Conservation (phyloP, 2,329 filamentous ascomycete species). For the Fusarium sp. region DNA sequence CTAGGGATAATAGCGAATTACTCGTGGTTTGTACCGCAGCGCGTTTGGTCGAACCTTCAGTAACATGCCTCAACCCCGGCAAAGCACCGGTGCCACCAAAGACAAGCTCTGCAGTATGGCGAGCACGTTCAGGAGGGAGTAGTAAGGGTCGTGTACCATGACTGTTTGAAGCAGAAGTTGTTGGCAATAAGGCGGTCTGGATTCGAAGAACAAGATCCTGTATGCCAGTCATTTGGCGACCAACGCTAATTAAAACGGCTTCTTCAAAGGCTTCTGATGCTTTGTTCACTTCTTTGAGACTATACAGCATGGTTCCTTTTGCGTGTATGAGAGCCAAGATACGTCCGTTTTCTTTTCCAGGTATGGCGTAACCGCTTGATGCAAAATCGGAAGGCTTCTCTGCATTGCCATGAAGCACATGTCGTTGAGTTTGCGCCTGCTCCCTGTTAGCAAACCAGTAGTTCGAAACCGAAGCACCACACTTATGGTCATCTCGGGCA, state of each 20-base stretch:
- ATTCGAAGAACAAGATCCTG: constrained; percentile 83
- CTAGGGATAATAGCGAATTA: constrained; percentile 92
- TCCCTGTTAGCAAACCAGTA: constrained; percentile 42
- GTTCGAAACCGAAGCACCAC: constrained; percentile 11
- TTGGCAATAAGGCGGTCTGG: constrained; percentile 72
- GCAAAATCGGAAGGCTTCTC: constrained; percentile 48
- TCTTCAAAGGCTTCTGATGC: constrained; percentile 95
- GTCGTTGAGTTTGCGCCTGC: constrained; percentile 45
- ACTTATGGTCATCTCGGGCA: constrained; percentile 24
- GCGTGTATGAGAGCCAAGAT: constrained; percentile 95
- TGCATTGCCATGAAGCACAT: constrained; percentile 36
- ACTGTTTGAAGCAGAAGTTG: constrained; percentile 19
- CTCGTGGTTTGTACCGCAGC: constrained; percentile 93
- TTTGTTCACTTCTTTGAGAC: constrained; percentile 81
- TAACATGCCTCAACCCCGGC: constrained; percentile 78
- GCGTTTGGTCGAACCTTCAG: constrained; percentile 77
- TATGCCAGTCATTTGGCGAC: constrained; percentile 76
- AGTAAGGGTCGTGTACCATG: constrained; percentile 69
- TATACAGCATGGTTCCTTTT: constrained; percentile 98
- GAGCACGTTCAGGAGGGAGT: constrained; percentile 84
- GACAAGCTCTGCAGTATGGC: constrained; percentile 84
- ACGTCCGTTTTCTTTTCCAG: constrained; percentile 89
- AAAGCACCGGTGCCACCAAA: constrained; percentile 82
- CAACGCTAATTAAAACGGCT: constrained; percentile 88
- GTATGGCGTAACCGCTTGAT: constrained; percentile 78